A percentile compares a stretch with the other conserved stretches of the same genome.
These are phyloP conservation scores for Taphrina deformans DNA, from an alignment of 1,139 yeast species.

Conservation along the genomic window DNA sequence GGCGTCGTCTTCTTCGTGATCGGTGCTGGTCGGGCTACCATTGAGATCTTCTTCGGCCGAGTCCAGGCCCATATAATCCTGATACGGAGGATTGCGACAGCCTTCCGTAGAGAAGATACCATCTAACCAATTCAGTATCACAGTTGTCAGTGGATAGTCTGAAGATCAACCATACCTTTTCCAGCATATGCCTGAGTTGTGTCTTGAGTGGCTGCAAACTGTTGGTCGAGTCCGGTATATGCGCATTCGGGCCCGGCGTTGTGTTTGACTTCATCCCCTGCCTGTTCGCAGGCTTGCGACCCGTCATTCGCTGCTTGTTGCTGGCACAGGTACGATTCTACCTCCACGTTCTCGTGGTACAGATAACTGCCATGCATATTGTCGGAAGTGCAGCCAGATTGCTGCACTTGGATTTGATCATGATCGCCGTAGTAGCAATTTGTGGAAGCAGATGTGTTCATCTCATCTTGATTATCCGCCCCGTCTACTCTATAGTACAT, in stretches of 20 bases:
- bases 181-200: background rate
- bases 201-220: background rate
- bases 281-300: background rate
- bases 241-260: background rate
- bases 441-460: slow-evolving; percentile 1
- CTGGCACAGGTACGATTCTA: background rate
- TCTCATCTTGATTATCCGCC: slow-evolving; percentile 5
- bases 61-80: background rate
- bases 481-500: slow-evolving; percentile 4
- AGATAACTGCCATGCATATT: slow-evolving; percentile 1
- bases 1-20: background rate
- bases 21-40: slow-evolving; percentile 1
- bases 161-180: too few relatives aligned
- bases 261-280: background rate
- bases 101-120: background rate
- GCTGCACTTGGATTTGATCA: background rate
- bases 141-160: background rate
- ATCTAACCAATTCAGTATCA: too few relatives aligned
- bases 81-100: background rate
- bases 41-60: background rate
- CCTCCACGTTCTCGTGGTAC: background rate
- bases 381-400: background rate
- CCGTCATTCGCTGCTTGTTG: background rate
- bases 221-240: background rate
- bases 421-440: slow-evolving; percentile 8